Evolutionary conservation across 306 rosid species (phyloP), one percentile per base, ranked within the genome.

Genomic region (Cercis canadensis): DNA sequence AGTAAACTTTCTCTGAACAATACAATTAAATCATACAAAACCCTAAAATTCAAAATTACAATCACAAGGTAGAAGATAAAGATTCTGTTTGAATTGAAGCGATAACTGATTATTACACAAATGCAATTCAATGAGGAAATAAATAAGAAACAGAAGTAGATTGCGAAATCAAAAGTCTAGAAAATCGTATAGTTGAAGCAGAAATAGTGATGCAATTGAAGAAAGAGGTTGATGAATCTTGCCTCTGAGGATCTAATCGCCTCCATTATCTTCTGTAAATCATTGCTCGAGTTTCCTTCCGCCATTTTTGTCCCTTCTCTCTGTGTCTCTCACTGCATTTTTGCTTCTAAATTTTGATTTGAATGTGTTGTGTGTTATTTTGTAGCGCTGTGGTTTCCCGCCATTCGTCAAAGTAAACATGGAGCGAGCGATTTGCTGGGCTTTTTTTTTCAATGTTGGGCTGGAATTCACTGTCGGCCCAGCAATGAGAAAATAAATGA

Each of bases 171-270:
- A 5, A 18, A n/a, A 31, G 36, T 24, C 29, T 47, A 60, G 65
- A 2, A n/a, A 8, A 57, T 0, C 16, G 37, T 24, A 39, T 19
- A 40, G 33, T 62, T 3, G 61, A 55, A 74, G 11, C 37, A 6
- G 72, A 63, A 75, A 67, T 31, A 11, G 29, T 12, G 40, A 15
- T 19, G 6, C 34, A 54, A 33, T 24, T 16, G 47, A 52, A 55
- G 50, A 31, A n/a, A 16, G 7, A 56, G 46, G 41, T 17, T 12
- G 59, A 65, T 29, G 21, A 19, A 41, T 41, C 85, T 86, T 86
- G 82, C 97, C 84, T 91, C 97, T 6, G 96, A 89, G 59, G 92
- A 87, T 68, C 77, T 78, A 69, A 94, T 84, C 71, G 92, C 87
- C 31, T 82, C 85, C 18, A 87, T 57, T 7, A 89, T 56, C 57